Conservation (phyloP, 1,284 basidiomycete genomes). For the Moniliophthora roreri region DNA sequence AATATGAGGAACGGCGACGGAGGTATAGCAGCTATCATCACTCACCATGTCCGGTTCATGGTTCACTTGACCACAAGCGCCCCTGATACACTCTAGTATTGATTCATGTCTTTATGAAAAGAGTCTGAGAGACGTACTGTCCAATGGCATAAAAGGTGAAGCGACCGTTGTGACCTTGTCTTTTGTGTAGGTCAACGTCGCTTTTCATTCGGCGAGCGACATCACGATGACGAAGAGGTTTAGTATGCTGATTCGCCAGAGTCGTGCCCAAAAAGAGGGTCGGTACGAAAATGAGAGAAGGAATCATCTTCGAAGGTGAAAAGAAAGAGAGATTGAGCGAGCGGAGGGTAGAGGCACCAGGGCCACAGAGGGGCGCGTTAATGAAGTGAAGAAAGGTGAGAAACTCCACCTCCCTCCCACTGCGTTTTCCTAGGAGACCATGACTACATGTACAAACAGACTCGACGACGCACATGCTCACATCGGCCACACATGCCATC, state of each 20-base stretch:
- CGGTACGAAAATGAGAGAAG: neutral
- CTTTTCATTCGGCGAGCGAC: neutral
- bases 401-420: too few species aligned
- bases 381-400: too few species aligned
- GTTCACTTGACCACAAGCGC: constrained; percentile 39
- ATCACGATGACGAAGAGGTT: neutral
- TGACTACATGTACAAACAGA: too few species aligned
- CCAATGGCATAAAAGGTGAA: neutral
- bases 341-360: neutral
- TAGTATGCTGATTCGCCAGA: neutral
- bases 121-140: neutral
- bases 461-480: too few species aligned
- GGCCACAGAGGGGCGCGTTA: too few species aligned
- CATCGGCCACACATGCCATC: too few species aligned
- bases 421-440: too few species aligned
- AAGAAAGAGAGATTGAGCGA: neutral
- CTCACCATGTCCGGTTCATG: constrained; percentile 32
- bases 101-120: neutral
- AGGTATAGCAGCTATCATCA: constrained; percentile 9
- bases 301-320: neutral
- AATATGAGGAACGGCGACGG: neutral
- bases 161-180: neutral
- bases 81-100: constrained; percentile 24
- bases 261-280: neutral
- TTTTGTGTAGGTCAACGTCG: neutral